Percentiles rank a stretch among this genome's conserved stretches.
phyloP scores from a whole-genome alignment of 352 stramenopile species.

The Phytopythium ostracodes region DNA sequence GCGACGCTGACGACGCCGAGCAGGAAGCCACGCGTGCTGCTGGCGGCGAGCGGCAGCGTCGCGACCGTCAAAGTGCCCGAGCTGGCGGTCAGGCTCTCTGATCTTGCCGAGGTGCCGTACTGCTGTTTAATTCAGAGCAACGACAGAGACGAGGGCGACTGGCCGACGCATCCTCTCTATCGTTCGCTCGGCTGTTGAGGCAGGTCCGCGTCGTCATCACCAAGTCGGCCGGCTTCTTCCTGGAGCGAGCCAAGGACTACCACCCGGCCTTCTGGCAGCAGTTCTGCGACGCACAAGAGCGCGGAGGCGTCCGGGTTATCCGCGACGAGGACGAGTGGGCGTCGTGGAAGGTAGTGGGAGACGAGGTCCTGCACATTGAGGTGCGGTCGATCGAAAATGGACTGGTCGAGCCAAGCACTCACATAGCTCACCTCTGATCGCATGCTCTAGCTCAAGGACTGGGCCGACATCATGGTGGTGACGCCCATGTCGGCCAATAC shows the following conservation, averaged over 20 bases:
- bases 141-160: not conserved
- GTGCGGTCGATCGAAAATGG: constrained; percentile 23
- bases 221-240: constrained; percentile 79
- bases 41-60: constrained; percentile 82
- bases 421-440: not conserved
- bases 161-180: not conserved
- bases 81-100: constrained; percentile 55
- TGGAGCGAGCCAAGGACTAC: constrained; percentile 73
- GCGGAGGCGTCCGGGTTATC: constrained; percentile 35
- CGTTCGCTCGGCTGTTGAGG: not conserved
- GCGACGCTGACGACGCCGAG: not conserved
- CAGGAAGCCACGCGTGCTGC: constrained; percentile 49
- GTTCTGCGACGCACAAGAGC: constrained; percentile 32
- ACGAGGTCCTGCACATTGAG: constrained; percentile 87
- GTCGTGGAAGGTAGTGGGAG: constrained; percentile 71
- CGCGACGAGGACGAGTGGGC: constrained; percentile 83
- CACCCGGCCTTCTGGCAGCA: constrained; percentile 35
- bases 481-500: constrained; percentile 90
- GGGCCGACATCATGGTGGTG: constrained; percentile 91
- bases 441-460: constrained; percentile 88
- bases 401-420: not conserved
- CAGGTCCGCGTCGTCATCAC: constrained; percentile 83
- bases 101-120: constrained; percentile 46
- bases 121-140: not conserved
- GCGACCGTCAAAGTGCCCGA: constrained; percentile 87